Evolutionary conservation across 2,329 filamentous ascomycete genomes (phyloP).

Genomic region (Calonectria fujianensis): DNA sequence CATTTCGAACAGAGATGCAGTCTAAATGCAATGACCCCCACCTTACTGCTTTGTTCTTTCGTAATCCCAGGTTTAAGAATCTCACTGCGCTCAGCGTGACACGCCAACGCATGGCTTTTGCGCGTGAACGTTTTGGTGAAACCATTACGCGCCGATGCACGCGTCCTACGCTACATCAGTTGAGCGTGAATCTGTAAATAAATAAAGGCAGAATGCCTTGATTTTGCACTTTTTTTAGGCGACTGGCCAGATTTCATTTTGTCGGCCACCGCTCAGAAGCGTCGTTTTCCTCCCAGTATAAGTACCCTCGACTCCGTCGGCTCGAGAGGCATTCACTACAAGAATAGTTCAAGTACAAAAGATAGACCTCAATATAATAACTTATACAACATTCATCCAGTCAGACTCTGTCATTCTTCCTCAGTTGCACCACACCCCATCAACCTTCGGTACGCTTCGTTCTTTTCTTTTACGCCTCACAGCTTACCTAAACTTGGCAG

Average conservation of each 20-base stretch:
- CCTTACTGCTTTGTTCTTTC: neutral
- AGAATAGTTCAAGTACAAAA: neutral
- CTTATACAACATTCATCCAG: neutral
- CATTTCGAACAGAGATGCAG: neutral
- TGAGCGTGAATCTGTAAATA: neutral
- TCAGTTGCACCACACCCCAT: neutral
- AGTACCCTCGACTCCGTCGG: neutral
- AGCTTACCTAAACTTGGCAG: neutral
- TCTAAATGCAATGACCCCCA: neutral
- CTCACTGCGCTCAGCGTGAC: neutral
- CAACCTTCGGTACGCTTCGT: neutral
- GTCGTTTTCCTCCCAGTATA: neutral
- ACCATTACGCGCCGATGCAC: neutral
- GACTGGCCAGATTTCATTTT: neutral
- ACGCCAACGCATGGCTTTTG: neutral
- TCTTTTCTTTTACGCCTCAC: neutral
- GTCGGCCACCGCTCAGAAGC: neutral
- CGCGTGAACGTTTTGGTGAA: neutral
- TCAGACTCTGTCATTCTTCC: neutral
- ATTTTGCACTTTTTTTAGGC: neutral
- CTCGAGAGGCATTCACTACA: neutral
- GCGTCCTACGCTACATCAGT: neutral
- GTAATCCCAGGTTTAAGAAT: neutral
- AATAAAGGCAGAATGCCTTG: neutral
- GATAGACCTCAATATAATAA: neutral